A percentile compares a stretch with the other conserved stretches of the same genome.
These are phyloP conservation scores for Erysimum pusillum DNA, from an alignment of 441 rosid genomes.

Conservation along the genomic window DNA sequence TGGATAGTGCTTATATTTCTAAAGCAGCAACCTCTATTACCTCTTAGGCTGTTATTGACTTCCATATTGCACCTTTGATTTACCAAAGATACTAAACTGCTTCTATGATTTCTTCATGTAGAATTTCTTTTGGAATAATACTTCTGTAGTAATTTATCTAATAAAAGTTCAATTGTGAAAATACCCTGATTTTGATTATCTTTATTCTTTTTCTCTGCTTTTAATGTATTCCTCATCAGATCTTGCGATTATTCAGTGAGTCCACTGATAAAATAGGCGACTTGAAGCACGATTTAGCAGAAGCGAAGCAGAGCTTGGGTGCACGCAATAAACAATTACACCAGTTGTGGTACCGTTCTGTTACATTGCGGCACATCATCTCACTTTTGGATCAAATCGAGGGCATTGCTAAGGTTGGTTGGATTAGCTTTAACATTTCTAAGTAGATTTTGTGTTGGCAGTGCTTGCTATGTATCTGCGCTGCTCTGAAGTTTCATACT, in stretches of 20 bases:
- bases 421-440: conserved; percentile 26
- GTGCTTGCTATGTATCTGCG: conserved; percentile 34
- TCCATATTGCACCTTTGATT: conserved; percentile 10
- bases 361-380: conserved; percentile 95
- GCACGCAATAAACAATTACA: conserved; percentile 94
- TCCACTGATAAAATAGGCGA: conserved; percentile 79
- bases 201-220: conserved; percentile 25
- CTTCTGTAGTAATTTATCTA: background rate
- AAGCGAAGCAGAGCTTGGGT: conserved; percentile 88
- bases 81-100: conserved; percentile 22
- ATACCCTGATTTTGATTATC: conserved; percentile 37
- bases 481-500: conserved; percentile 36
- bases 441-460: conserved; percentile 22
- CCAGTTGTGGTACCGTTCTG: conserved; percentile 99
- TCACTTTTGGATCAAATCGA: conserved; percentile 94
- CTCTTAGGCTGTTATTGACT: background rate
- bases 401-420: conserved; percentile 93
- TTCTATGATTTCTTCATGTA: conserved; percentile 22
- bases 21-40: conserved; percentile 18
- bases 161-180: conserved; percentile 26
- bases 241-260: conserved; percentile 93
- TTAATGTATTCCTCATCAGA: conserved; percentile 59
- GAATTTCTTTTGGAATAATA: background rate
- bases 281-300: conserved; percentile 88
- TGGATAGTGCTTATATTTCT: background rate